Conservation (phyloP, 2,329 filamentous ascomycete genomes). For the Paecilomyces formosus region DNA sequence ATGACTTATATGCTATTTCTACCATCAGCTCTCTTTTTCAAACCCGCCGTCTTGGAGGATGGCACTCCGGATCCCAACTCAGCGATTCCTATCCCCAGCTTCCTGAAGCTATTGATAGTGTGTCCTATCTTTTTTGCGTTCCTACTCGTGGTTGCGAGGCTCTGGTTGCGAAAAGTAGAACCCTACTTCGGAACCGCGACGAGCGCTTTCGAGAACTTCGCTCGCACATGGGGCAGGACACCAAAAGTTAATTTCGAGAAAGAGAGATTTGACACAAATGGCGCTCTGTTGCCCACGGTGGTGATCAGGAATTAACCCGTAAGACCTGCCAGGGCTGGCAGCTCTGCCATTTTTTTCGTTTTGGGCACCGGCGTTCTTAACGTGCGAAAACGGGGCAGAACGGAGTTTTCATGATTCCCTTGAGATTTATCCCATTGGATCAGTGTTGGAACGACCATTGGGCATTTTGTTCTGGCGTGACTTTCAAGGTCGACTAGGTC, state of each 20-base stretch:
- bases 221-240: slow-evolving; percentile 12
- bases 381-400: not conserved
- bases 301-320: not conserved
- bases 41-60: slow-evolving; percentile 4
- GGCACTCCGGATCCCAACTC: slow-evolving; percentile 22
- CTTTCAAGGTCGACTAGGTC: too few species aligned
- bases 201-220: slow-evolving; percentile 14
- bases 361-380: not conserved
- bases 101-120: slow-evolving; percentile 29
- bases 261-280: not conserved
- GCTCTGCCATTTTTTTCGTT: not conserved
- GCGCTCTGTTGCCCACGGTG: not conserved
- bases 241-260: slow-evolving; percentile 1
- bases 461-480: too few species aligned
- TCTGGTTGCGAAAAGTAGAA: slow-evolving; percentile 50
- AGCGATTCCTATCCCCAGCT: slow-evolving; percentile 29
- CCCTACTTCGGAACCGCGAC: slow-evolving; percentile 37
- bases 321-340: not conserved
- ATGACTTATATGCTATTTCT: slow-evolving; percentile 56
- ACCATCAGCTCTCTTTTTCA: slow-evolving; percentile 18
- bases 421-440: too few species aligned
- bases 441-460: too few species aligned
- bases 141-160: slow-evolving; percentile 39
- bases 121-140: slow-evolving; percentile 42
- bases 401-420: too few species aligned